A percentile compares a stretch with the other conserved stretches of the same genome.
These are phyloP conservation scores for Globisporangium paroecandrum DNA, from an alignment of 352 stramenopile species.

Conservation along the genomic window DNA sequence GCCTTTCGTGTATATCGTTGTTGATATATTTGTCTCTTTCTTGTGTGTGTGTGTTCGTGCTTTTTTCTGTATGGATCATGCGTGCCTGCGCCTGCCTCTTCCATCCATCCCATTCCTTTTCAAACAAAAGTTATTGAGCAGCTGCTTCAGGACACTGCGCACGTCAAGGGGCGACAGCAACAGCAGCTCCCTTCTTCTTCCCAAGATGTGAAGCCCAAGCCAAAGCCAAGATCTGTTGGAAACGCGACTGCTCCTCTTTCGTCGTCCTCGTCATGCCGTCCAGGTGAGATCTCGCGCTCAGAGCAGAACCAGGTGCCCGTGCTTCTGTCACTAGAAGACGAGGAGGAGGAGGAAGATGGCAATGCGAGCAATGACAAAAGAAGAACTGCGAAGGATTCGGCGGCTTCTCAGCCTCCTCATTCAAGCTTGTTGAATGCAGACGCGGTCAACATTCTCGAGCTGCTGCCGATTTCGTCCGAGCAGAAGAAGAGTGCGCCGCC, in stretches of 20 bases:
- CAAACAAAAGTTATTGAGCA: conserved; percentile 52
- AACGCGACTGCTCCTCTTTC: neutral
- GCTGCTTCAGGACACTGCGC: conserved; percentile 42
- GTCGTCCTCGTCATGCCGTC: neutral
- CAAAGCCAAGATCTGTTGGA: neutral
- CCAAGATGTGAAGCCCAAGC: neutral
- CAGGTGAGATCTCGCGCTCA: neutral
- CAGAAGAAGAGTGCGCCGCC: neutral
- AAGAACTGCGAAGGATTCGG: neutral
- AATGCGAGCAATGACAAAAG: neutral
- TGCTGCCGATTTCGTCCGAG: neutral
- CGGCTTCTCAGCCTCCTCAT: neutral
- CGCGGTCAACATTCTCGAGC: neutral
- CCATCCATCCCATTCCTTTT: conserved; percentile 5
- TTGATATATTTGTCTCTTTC: conserved; percentile 16
- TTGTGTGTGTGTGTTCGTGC: conserved; percentile 11
- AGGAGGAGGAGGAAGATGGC: neutral
- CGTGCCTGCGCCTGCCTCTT: neutral
- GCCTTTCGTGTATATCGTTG: conserved; percentile 14
- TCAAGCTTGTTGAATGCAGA: neutral
- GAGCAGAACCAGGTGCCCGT: neutral
- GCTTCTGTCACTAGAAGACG: neutral
- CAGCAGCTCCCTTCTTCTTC: conserved; percentile 2
- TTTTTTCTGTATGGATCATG: neutral
- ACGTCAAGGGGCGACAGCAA: conserved; percentile 16